Percentiles rank a stretch among this genome's conserved stretches.
These are phyloP conservation scores for Tarenaya hassleriana DNA, from an alignment of 345 rosid species.

Conservation along the genomic window DNA sequence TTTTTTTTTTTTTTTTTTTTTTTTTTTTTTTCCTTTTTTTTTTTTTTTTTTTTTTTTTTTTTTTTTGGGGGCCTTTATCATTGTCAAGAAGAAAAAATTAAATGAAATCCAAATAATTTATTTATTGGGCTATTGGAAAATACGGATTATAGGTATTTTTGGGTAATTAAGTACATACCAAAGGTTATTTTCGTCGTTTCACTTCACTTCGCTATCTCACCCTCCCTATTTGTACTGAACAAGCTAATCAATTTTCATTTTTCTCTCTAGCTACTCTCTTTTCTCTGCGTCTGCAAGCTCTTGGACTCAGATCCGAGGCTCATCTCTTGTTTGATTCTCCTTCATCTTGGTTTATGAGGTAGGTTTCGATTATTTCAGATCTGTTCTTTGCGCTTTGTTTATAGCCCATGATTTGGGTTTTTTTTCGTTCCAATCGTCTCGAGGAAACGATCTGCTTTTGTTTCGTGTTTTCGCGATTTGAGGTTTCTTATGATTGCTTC, in stretches of 20 bases:
- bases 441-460: too few species aligned
- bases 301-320: constrained; percentile 1
- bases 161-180: too few species aligned
- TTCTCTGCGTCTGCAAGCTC: not conserved
- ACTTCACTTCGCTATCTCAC: not conserved
- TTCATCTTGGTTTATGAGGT: constrained; percentile 40
- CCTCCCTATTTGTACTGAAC: constrained; percentile 4
- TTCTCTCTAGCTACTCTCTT: constrained; percentile 1
- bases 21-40: too few species aligned
- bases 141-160: too few species aligned
- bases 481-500: not conserved
- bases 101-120: not conserved
- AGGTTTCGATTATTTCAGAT: not conserved
- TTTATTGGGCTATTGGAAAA: not conserved
- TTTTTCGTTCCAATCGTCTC: constrained; percentile 2
- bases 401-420: not conserved
- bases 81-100: not conserved
- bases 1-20: too few species aligned
- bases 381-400: constrained; percentile 2
- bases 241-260: not conserved
- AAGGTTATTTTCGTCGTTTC: constrained; percentile 13
- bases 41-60: too few species aligned
- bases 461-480: not conserved
- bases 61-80: not conserved
- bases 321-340: constrained; percentile 22